Conservation (phyloP, 2,329 filamentous ascomycete genomes). For the Elsinoe necatrix region DNA sequence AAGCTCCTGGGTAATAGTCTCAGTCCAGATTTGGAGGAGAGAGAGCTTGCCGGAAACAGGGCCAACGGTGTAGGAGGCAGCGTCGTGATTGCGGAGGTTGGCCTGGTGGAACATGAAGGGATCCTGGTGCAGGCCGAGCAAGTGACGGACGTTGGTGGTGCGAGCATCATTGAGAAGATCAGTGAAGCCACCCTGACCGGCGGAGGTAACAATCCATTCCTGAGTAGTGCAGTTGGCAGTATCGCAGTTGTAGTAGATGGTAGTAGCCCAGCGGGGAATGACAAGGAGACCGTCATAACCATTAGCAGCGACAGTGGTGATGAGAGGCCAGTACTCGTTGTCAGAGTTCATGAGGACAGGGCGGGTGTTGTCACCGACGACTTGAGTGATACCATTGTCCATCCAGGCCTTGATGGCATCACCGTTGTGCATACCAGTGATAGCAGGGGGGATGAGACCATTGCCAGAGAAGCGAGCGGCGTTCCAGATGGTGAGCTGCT, state of each 20-base stretch:
- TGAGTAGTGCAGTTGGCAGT: slow-evolving; percentile 47
- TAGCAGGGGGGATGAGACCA: slow-evolving; percentile 54
- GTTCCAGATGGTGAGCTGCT: slow-evolving; percentile 43
- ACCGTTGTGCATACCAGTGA: slow-evolving; percentile 57
- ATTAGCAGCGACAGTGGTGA: slow-evolving; percentile 43
- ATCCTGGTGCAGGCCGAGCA: slow-evolving; percentile 49
- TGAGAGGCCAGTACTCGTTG: slow-evolving; percentile 49
- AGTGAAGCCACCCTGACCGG: slow-evolving; percentile 45
- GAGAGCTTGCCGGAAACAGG: slow-evolving; percentile 40
- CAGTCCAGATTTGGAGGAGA: slow-evolving; percentile 50
- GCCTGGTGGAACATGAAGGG: slow-evolving; percentile 59
- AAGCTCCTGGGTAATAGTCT: slow-evolving; percentile 47
- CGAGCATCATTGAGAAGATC: slow-evolving; percentile 45
- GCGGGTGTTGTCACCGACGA: slow-evolving; percentile 57
- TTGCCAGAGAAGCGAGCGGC: slow-evolving; percentile 43
- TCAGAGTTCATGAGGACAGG: slow-evolving; percentile 44
- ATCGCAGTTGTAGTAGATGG: slow-evolving; percentile 59
- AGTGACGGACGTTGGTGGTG: slow-evolving; percentile 47
- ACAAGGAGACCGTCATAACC: slow-evolving; percentile 50
- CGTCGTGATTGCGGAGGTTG: slow-evolving; percentile 46
- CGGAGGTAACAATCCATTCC: slow-evolving; percentile 54
- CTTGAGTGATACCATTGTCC: slow-evolving; percentile 51
- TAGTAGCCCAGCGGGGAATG: slow-evolving; percentile 52
- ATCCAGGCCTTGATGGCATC: slow-evolving; percentile 52
- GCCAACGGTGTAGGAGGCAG: slow-evolving; percentile 42